These are phyloP conservation scores for Naganishia vishniacii DNA, from an alignment of 768 basidiomycete species.

Conservation along the genomic window DNA sequence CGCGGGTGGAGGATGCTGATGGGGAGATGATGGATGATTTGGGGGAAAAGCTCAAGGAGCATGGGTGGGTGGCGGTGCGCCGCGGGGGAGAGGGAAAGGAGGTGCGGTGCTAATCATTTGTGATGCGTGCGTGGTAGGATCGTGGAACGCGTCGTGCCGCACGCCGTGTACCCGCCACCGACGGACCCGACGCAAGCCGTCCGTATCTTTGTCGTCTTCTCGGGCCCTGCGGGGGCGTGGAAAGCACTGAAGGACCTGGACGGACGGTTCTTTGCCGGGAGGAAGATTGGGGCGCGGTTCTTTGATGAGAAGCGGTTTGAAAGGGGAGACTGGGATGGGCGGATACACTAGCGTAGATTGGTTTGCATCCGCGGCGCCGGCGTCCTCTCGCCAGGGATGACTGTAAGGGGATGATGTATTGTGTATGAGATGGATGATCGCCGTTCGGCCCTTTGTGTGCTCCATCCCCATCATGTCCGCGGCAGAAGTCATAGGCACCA, in stretches of 20 bases:
- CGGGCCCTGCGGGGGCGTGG: slow-evolving; percentile 90
- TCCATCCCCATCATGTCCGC: neutral
- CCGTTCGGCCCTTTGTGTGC: neutral
- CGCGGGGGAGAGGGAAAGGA: too few relatives aligned
- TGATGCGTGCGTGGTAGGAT: slow-evolving; percentile 56
- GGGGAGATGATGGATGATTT: slow-evolving; percentile 85
- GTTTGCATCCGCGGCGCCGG: neutral
- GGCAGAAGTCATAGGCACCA: slow-evolving; percentile 39
- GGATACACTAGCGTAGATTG: neutral
- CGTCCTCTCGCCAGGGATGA: neutral
- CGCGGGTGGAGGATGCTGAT: slow-evolving; percentile 67
- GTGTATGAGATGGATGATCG: too few relatives aligned
- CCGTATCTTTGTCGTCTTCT: slow-evolving; percentile 84
- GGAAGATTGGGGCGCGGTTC: slow-evolving; percentile 55
- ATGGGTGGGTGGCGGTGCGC: slow-evolving; percentile 39
- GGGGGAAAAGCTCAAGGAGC: slow-evolving; percentile 50
- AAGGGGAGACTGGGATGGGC: slow-evolving; percentile 41
- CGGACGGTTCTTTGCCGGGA: slow-evolving; percentile 85
- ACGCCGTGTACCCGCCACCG: slow-evolving; percentile 65
- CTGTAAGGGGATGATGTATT: too few relatives aligned
- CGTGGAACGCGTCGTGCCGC: slow-evolving; percentile 82
- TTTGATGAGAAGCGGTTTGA: slow-evolving; percentile 45
- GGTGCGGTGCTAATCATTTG: neutral
- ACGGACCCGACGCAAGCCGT: slow-evolving; percentile 70
- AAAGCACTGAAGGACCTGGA: slow-evolving; percentile 89